phyloP scores from a whole-genome alignment of 1,139 yeast species.

The Kodamaea derodonti region DNA sequence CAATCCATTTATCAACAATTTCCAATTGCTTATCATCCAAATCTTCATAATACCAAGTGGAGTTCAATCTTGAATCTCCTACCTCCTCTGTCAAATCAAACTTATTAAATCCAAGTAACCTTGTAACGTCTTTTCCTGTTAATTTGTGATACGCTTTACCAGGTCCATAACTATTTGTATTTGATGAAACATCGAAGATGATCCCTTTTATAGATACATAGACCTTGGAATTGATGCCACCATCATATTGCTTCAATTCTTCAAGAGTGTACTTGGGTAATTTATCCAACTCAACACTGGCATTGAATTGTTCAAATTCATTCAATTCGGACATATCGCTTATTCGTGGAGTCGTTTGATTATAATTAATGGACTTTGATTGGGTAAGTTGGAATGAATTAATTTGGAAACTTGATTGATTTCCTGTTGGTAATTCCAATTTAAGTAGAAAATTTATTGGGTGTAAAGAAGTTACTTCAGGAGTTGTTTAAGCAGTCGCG shows the following conservation, averaged over 20 bases:
- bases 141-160: slow-evolving; percentile 70
- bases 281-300: slow-evolving; percentile 20
- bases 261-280: slow-evolving; percentile 35
- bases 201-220: slow-evolving; percentile 74
- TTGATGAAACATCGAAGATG: slow-evolving; percentile 72
- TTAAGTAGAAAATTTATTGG: too few species aligned
- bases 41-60: slow-evolving; percentile 47
- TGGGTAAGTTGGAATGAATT: too few species aligned
- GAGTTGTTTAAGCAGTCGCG: too few species aligned
- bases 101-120: slow-evolving; percentile 54
- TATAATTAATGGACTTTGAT: background rate
- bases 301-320: slow-evolving; percentile 11
- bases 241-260: slow-evolving; percentile 34
- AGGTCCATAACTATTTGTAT: slow-evolving; percentile 66
- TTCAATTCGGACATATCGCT: slow-evolving; percentile 6
- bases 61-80: slow-evolving; percentile 21
- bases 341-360: too few species aligned
- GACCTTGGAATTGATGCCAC: slow-evolving; percentile 32
- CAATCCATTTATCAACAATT: slow-evolving; percentile 55
- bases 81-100: slow-evolving; percentile 27
- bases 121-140: slow-evolving; percentile 74
- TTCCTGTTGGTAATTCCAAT: too few species aligned
- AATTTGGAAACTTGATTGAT: too few species aligned
- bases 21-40: slow-evolving; percentile 48
- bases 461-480: too few species aligned